Conservation (phyloP, 257 asterid genomes). For the Solanum neorickii region DNA sequence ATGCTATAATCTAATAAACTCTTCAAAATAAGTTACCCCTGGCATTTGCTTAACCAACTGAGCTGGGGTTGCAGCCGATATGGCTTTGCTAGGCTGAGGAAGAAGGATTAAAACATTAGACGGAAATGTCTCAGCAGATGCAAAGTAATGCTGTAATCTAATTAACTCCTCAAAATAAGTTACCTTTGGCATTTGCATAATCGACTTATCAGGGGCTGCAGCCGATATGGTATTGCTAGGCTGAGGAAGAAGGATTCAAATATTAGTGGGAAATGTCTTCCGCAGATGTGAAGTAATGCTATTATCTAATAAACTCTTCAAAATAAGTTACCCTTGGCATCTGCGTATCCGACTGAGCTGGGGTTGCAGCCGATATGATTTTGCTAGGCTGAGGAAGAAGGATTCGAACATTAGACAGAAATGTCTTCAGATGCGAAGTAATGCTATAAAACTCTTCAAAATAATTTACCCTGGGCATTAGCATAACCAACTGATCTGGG, state of each 20-base stretch:
- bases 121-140: neutral
- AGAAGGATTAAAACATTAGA: neutral
- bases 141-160: neutral
- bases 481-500: slow-evolving; percentile 10
- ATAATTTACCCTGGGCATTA: slow-evolving; percentile 21
- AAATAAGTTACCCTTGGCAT: slow-evolving; percentile 21
- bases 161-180: neutral
- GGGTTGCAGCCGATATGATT: neutral
- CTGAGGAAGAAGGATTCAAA: slow-evolving; percentile 15
- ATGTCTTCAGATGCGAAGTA: neutral
- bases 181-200: slow-evolving; percentile 28
- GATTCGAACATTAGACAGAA: neutral
- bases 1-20: too few relatives aligned
- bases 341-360: slow-evolving; percentile 12
- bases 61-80: neutral
- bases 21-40: too few relatives aligned
- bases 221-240: neutral
- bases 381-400: slow-evolving; percentile 18
- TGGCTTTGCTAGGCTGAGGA: slow-evolving; percentile 17
- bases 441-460: neutral
- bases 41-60: too few relatives aligned
- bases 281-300: neutral
- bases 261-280: neutral
- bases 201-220: neutral
- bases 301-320: neutral